Evolutionary conservation across 2,329 filamentous ascomycete species (phyloP).

Genomic region (Incumbomyces delicatus): DNA sequence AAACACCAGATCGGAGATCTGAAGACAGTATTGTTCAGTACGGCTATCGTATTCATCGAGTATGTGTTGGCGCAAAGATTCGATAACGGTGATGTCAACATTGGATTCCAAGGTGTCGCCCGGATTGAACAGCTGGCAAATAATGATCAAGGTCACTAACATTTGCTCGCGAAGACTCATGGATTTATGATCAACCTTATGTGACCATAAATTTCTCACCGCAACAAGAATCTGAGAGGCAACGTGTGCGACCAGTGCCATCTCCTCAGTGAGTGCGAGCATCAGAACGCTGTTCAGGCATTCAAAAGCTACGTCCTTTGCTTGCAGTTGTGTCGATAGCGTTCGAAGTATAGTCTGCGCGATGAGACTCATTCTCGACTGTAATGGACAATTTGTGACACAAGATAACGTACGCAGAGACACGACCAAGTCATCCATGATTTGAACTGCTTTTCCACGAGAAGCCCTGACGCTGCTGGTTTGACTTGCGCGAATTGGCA

Average conservation of each 20-base stretch:
- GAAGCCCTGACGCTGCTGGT: constrained; percentile 5
- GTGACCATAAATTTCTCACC: constrained; percentile 65
- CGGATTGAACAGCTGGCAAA: constrained; percentile 44
- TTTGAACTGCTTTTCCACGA: constrained; percentile 5
- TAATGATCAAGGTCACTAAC: constrained; percentile 59
- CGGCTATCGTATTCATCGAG: constrained; percentile 1
- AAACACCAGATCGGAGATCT: constrained; percentile 5
- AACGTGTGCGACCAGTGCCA: constrained; percentile 50
- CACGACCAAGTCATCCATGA: constrained; percentile 14
- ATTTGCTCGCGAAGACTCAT: constrained; percentile 65
- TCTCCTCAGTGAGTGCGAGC: constrained; percentile 58
- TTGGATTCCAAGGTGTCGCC: neutral
- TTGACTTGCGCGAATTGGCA: constrained; percentile 15
- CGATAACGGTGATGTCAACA: neutral
- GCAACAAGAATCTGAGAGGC: constrained; percentile 57
- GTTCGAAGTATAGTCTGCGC: constrained; percentile 10
- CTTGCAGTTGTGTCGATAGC: constrained; percentile 9
- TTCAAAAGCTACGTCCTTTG: constrained; percentile 65
- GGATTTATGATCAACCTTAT: constrained; percentile 42
- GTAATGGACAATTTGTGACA: constrained; percentile 15
- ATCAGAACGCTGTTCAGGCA: constrained; percentile 63
- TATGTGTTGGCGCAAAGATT: neutral
- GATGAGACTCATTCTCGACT: constrained; percentile 12
- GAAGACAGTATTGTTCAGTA: neutral
- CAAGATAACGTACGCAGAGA: constrained; percentile 14